phyloP scores from a whole-genome alignment of 495 filamentous ascomycete species.

The Aspergillus mulundensis region DNA sequence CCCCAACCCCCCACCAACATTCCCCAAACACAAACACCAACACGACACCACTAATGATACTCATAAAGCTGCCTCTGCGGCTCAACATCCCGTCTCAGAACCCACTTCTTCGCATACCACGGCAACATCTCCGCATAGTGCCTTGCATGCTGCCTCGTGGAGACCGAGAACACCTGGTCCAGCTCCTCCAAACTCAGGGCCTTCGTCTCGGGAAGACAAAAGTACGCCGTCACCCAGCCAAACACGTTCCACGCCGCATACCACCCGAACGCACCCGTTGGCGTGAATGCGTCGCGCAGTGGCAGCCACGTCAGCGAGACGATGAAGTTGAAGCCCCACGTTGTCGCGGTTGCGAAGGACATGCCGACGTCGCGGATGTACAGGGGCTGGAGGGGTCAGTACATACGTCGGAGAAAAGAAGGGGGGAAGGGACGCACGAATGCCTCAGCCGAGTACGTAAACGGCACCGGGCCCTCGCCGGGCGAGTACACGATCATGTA shows the following conservation, averaged over 20 bases:
- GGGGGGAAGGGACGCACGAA: conserved; percentile 25
- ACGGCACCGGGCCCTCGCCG: conserved; percentile 55
- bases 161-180: conserved; percentile 50
- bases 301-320: conserved; percentile 55
- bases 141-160: conserved; percentile 43
- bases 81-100: conserved; percentile 24
- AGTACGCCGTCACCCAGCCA: conserved; percentile 50
- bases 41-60: conserved; percentile 9
- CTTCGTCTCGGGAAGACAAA: conserved; percentile 57
- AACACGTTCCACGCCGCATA: conserved; percentile 58
- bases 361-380: conserved; percentile 66
- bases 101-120: conserved; percentile 46
- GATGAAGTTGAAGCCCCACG: conserved; percentile 51
- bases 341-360: conserved; percentile 54
- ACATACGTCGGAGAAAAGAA: too few species aligned
- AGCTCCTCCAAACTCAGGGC: conserved; percentile 48
- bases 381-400: conserved; percentile 36
- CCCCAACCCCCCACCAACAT: too few species aligned
- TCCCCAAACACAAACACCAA: too few species aligned
- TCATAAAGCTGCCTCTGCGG: conserved; percentile 23
- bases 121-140: conserved; percentile 44
- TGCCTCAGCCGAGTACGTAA: conserved; percentile 56
- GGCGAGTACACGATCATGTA: conserved; percentile 52
- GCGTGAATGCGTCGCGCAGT: conserved; percentile 44
- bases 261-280: conserved; percentile 55